Conservation (phyloP, 2,329 filamentous ascomycete species). For the Ophiostoma montium region DNA sequence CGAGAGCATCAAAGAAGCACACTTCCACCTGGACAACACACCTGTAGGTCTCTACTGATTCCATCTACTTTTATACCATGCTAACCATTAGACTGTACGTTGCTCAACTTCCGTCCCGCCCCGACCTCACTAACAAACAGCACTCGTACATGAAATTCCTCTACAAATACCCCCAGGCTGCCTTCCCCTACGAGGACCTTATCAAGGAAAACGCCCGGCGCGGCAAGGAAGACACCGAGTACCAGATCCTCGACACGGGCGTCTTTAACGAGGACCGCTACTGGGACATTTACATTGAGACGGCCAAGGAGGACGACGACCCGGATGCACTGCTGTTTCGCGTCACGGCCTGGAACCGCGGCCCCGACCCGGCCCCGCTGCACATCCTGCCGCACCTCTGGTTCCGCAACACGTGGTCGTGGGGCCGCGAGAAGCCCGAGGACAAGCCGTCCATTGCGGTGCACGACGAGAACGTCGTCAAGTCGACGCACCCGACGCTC, state of each 20-base stretch:
- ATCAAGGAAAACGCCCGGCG: slow-evolving; percentile 70
- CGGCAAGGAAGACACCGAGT: slow-evolving; percentile 66
- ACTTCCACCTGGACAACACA: slow-evolving; percentile 93
- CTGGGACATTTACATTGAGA: slow-evolving; percentile 96
- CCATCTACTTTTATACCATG: slow-evolving; percentile 7
- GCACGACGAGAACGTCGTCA: slow-evolving; percentile 50
- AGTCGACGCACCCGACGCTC: slow-evolving; percentile 65
- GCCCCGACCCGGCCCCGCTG: slow-evolving; percentile 75
- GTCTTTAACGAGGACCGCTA: slow-evolving; percentile 81
- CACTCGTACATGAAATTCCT: slow-evolving; percentile 99
- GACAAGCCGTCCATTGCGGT: slow-evolving; percentile 69
- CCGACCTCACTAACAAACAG: slow-evolving; percentile 27
- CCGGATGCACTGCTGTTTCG: slow-evolving; percentile 86
- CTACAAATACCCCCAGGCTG: slow-evolving; percentile 89
- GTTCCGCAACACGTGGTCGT: slow-evolving; percentile 96
- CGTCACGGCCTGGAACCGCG: slow-evolving; percentile 91
- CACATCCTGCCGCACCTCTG: slow-evolving; percentile 92
- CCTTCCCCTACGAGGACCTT: slow-evolving; percentile 84
- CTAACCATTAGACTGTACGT: slow-evolving; percentile 31
- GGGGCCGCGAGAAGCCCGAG: slow-evolving; percentile 64
- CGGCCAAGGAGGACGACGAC: slow-evolving; percentile 84
- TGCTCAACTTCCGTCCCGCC: neutral
- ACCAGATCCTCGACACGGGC: slow-evolving; percentile 82
- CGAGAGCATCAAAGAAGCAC: slow-evolving; percentile 90
- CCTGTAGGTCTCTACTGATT: slow-evolving; percentile 35